Percentiles rank a stretch among this genome's conserved stretches.
phyloP scores from a whole-genome alignment of 2,329 filamentous ascomycete species.

The Calonectria montana region DNA sequence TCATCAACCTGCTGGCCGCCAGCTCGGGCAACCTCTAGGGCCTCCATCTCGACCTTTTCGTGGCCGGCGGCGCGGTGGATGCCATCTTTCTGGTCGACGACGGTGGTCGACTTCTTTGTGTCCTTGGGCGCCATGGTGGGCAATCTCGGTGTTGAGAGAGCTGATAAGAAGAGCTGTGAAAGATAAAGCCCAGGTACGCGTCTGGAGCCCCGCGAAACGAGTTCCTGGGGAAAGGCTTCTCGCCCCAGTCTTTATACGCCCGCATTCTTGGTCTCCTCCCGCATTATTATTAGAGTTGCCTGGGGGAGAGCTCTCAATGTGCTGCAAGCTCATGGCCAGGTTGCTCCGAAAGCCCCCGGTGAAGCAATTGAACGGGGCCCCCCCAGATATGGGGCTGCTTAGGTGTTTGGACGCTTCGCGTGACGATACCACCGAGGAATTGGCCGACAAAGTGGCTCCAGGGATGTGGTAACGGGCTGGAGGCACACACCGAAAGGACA shows the following conservation, averaged over 20 bases:
- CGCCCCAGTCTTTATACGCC: slow-evolving; percentile 19
- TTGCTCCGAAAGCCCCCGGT: slow-evolving; percentile 22
- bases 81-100: slow-evolving; percentile 37
- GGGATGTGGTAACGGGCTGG: not conserved
- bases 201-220: slow-evolving; percentile 21
- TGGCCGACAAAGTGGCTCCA: slow-evolving; percentile 35
- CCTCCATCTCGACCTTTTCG: slow-evolving; percentile 48
- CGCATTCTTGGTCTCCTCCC: slow-evolving; percentile 15
- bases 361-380: slow-evolving; percentile 15
- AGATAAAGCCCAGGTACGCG: not conserved
- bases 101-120: slow-evolving; percentile 35
- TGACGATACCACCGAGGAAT: slow-evolving; percentile 40
- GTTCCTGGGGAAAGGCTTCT: slow-evolving; percentile 12
- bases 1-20: slow-evolving; percentile 50
- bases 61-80: slow-evolving; percentile 32
- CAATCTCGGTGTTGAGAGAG: not conserved
- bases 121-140: slow-evolving; percentile 29
- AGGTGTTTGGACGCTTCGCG: slow-evolving; percentile 22
- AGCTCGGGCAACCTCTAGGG: slow-evolving; percentile 50
- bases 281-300: slow-evolving; percentile 12
- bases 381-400: slow-evolving; percentile 17
- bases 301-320: slow-evolving; percentile 10
- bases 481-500: slow-evolving; percentile 12
- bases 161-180: slow-evolving; percentile 4
- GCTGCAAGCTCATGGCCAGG: slow-evolving; percentile 13